Percentiles rank a stretch among this genome's conserved stretches.
Evolutionary conservation across 73 alveolate species (phyloP).

Genomic region (Blepharisma stoltei): DNA sequence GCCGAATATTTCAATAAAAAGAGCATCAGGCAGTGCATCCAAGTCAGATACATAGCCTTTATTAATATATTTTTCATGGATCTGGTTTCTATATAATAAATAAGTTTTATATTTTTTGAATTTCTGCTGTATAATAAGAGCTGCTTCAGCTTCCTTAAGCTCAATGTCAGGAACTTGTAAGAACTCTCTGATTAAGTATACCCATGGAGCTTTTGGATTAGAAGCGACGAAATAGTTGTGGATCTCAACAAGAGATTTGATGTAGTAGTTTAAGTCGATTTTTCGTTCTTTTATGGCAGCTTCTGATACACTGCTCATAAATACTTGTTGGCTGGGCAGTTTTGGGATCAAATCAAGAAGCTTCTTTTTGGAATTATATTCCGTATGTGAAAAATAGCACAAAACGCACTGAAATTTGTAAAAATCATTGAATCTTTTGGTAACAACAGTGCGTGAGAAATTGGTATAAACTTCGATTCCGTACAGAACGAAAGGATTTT

Average conservation of each 20-base stretch:
- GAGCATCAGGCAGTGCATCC: constrained; percentile 31
- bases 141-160: not conserved
- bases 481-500: not conserved
- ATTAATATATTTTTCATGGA: not conserved
- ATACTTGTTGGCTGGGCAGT: not conserved
- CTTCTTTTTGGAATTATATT: not conserved
- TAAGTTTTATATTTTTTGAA: not conserved
- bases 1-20: constrained; percentile 15
- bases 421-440: constrained; percentile 5
- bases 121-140: constrained; percentile 16
- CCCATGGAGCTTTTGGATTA: constrained; percentile 13
- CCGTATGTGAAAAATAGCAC: constrained; percentile 16
- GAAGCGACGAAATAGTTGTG: not conserved
- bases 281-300: constrained; percentile 2
- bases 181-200: constrained; percentile 3
- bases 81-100: not conserved
- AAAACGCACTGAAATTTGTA: not conserved
- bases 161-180: not conserved
- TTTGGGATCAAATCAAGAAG: not conserved
- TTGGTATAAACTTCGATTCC: constrained; percentile 13
- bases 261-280: not conserved
- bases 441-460: not conserved
- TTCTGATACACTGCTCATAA: not conserved
- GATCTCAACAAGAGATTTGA: not conserved
- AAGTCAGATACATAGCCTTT: constrained; percentile 40